Evolutionary conservation across 805 yeast species (phyloP), one percentile per base, ranked within the genome.

Genomic region (Metschnikowia anglica): DNA sequence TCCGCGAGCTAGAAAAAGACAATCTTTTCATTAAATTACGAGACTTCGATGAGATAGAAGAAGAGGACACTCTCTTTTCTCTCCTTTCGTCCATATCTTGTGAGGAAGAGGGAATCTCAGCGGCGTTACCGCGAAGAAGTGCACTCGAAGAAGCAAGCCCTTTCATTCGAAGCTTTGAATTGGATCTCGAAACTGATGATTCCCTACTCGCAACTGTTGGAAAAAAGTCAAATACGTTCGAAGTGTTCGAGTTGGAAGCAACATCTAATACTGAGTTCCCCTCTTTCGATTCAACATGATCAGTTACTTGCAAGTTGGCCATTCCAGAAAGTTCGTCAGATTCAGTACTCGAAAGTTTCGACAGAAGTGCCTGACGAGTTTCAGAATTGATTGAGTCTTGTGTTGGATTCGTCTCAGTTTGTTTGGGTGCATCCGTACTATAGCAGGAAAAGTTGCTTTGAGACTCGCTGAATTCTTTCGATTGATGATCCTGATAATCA

Each of bases 11-110:
- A 18, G 54, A 18, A 12, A 60, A 54, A 1, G 74, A 68, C 7
- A 68, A 51, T 27, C 71, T 44, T 38, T 61, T 66, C 45, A 68
- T 62, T 24, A 68, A 51, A 29, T 54, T 62, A 41, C 58, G 62
- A 0, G 72, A 62, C 30, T 54, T 59, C 17, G 56, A 52, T 1
- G 62, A 45, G 19, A 63, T 44, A 6, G 68, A 60, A 18, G 61
- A 52, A n/a, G 46, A 53, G 1, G 66, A 55, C 25, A 46, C 47
- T 27, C 55, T 47, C 31, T 54, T 58, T 5, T 52, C 55, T 34
- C 50, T 48, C 35, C 45, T 44, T 11, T 43, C 44, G 11, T 36
- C 46, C 5, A 23, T 19, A 4, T 48, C 54, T 20, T 28, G 43
- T 8, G 23, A 4, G 8, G 37, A 28, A 12, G 24, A 12, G 10